Base-by-base conservation (phyloP, 352 stramenopile species). In the Phytophthora tentaculata region DNA sequence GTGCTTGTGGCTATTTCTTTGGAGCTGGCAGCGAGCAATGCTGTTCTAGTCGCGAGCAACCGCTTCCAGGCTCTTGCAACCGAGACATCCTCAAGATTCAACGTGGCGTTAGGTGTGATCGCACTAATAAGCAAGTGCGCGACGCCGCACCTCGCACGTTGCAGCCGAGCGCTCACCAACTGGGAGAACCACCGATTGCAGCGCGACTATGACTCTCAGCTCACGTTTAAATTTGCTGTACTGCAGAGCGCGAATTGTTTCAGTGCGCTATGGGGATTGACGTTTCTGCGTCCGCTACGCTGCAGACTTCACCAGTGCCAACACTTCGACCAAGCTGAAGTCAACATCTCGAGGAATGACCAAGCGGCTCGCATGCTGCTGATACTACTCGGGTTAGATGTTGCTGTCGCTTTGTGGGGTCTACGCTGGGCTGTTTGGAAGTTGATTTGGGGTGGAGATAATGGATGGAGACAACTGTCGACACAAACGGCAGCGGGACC, bases 111-210 rank as follows among this genome's bases (percentile, higher is more conserved):
- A 14, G 56, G 57, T 10, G 74, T 86, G 39, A 32, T 84, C 32
- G 63, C 63, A 9, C 56, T 90, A 26, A 76, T 84, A 3, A 60
- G 39, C 22, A 71, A 75, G 48, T 69, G 59, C 35, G 49, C 53
- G 9, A 64, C 35, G 9, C 64, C 72, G 3, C 55, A 63, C 49
- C 57, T 90, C n/a, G 71, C 74, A 28, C 81, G 78, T 56, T 76
- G 74, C 52, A 70, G 68, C 74, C 35, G 52, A 56, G 39, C 51
- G 0, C 83, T 92, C 39, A 91, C 78, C 43, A 74, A 90, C 44
- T 92, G 82, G 81, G 84, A 93, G 52, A 93, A 95, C 59, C 81
- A 92, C 68, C 79, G 77, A 28, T 77, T 84, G n/a, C 83, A 89
- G 61, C 56, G 74, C 10, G 71, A 89, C 35, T 86, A 89, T 59